A percentile compares a stretch with the other conserved stretches of the same genome.
These are phyloP conservation scores for Discostella stelligeroides DNA, from an alignment of 108 stramenopile species.

Conservation along the genomic window DNA sequence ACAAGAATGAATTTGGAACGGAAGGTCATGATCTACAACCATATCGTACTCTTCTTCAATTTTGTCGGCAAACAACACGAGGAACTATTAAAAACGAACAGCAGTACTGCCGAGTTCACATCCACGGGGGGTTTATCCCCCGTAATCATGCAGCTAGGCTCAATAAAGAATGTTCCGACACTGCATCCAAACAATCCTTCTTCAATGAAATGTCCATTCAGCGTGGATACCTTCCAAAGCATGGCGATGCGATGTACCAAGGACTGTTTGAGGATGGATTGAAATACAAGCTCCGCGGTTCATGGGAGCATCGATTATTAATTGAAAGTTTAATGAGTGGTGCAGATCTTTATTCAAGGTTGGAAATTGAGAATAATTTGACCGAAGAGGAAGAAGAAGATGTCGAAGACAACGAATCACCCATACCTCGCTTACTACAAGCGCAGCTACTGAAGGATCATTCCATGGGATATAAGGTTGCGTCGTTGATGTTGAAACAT, in stretches of 20 bases:
- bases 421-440: slow-evolving; percentile 37
- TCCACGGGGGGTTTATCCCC: slow-evolving; percentile 57
- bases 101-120: slow-evolving; percentile 2
- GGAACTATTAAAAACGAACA: background rate
- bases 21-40: slow-evolving; percentile 71
- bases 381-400: slow-evolving; percentile 8
- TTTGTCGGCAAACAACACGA: slow-evolving; percentile 32
- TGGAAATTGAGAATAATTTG: slow-evolving; percentile 1
- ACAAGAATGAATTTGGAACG: slow-evolving; percentile 62
- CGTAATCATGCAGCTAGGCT: slow-evolving; percentile 44
- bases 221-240: slow-evolving; percentile 31
- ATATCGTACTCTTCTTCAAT: slow-evolving; percentile 57
- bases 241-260: slow-evolving; percentile 26
- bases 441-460: slow-evolving; percentile 79
- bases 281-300: slow-evolving; percentile 17
- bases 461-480: slow-evolving; percentile 66
- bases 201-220: slow-evolving; percentile 38
- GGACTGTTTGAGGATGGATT: slow-evolving; percentile 24
- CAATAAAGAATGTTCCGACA: slow-evolving; percentile 33
- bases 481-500: slow-evolving; percentile 40
- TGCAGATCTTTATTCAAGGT: slow-evolving; percentile 31
- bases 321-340: slow-evolving; percentile 44
- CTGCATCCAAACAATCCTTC: slow-evolving; percentile 17
- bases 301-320: slow-evolving; percentile 29
- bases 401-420: slow-evolving; percentile 3